These are phyloP conservation scores for Mollisia scopiformis DNA, from an alignment of 2,329 filamentous ascomycete genomes.

Conservation along the genomic window DNA sequence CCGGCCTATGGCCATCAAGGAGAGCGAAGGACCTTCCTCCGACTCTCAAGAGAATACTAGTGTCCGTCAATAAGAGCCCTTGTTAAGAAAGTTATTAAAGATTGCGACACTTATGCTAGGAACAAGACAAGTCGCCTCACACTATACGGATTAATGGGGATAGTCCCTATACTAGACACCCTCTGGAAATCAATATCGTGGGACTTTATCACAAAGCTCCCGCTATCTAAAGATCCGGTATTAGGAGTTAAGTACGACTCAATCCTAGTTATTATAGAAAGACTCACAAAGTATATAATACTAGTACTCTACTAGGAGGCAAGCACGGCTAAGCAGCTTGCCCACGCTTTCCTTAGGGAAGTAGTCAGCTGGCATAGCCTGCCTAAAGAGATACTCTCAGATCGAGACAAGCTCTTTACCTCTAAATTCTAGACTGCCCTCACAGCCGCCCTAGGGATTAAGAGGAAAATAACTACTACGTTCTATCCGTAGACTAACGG, in stretches of 20 bases:
- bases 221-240: neutral
- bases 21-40: too few relatives aligned
- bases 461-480: slow-evolving; percentile 12
- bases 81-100: too few relatives aligned
- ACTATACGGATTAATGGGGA: too few relatives aligned
- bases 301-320: slow-evolving; percentile 9
- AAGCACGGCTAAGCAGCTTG: neutral
- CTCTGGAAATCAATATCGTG: neutral
- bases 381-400: slow-evolving; percentile 16
- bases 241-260: neutral
- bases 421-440: slow-evolving; percentile 13
- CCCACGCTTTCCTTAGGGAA: neutral
- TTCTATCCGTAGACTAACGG: slow-evolving; percentile 16
- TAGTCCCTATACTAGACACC: too few relatives aligned
- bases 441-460: slow-evolving; percentile 3
- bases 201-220: slow-evolving; percentile 6
- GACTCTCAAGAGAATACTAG: too few relatives aligned
- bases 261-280: neutral
- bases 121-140: too few relatives aligned
- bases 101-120: too few relatives aligned
- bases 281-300: slow-evolving; percentile 6
- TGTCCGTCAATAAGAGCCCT: too few relatives aligned
- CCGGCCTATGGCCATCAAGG: too few relatives aligned
- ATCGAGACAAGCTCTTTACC: slow-evolving; percentile 20
- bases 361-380: slow-evolving; percentile 3